Conservation (phyloP, 2,329 filamentous ascomycete genomes). For the Claviceps capensis region DNA sequence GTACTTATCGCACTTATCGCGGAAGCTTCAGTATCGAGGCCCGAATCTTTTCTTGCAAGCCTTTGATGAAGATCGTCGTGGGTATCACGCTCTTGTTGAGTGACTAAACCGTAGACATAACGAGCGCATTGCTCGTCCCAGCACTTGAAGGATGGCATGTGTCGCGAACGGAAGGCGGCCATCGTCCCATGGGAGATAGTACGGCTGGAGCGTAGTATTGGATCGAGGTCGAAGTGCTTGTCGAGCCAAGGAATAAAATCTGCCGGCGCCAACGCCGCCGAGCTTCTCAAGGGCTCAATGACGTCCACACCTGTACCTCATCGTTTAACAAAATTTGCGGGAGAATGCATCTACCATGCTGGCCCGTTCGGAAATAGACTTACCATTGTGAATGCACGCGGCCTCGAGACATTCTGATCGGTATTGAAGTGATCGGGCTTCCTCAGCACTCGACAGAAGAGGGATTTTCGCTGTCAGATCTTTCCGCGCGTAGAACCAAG, state of each 20-base stretch:
- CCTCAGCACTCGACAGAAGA: conserved; percentile 39
- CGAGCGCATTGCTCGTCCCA: conserved; percentile 40
- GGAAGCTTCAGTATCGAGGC: conserved; percentile 22
- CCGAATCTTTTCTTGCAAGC: conserved; percentile 29
- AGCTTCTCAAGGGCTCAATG: conserved; percentile 16
- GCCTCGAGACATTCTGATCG: conserved; percentile 44
- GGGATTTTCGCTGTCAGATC: conserved; percentile 22
- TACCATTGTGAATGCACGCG: conserved; percentile 29
- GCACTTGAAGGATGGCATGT: conserved; percentile 33
- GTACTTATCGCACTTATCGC: conserved; percentile 1
- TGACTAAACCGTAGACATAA: conserved; percentile 44
- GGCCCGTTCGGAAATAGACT: conserved; percentile 2
- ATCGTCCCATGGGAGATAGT: conserved; percentile 2
- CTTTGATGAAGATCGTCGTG: conserved; percentile 34
- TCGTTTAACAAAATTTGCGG: not conserved
- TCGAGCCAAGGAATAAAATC: conserved; percentile 40
- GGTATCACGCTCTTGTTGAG: conserved; percentile 34
- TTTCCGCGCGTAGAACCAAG: conserved; percentile 5
- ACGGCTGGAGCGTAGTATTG: conserved; percentile 22
- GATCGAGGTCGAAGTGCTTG: conserved; percentile 35
- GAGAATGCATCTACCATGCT: not conserved
- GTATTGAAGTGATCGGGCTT: conserved; percentile 42
- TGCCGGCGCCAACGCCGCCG: conserved; percentile 23
- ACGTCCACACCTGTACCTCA: conserved; percentile 17
- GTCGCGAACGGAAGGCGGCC: not conserved